Conservation (phyloP, 108 stramenopile genomes). For the Fistulifera solaris region DNA sequence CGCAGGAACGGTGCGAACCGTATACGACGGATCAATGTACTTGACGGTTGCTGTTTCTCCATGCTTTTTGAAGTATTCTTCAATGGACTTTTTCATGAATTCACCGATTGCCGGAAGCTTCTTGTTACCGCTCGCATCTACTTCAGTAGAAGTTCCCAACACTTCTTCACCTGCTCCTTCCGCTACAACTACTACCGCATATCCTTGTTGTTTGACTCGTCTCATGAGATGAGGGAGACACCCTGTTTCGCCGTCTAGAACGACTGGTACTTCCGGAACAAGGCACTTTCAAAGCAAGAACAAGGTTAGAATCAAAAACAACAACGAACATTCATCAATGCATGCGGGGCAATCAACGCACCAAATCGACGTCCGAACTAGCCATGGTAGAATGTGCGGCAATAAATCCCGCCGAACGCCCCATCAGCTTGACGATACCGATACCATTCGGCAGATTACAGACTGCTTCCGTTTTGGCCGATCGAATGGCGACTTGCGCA, state of each 20-base stretch:
- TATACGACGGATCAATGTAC: constrained; percentile 97
- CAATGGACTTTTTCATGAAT: constrained; percentile 78
- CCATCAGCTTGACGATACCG: constrained; percentile 97
- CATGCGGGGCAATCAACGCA: constrained; percentile 56
- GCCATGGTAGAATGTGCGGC: constrained; percentile 88
- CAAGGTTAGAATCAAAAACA: constrained; percentile 90
- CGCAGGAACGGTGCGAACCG: constrained; percentile 93
- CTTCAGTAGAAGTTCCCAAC: constrained; percentile 75
- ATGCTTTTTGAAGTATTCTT: constrained; percentile 57
- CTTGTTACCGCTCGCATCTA: constrained; percentile 93
- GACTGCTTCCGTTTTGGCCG: constrained; percentile 89
- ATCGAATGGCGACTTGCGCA: constrained; percentile 78
- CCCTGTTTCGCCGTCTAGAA: constrained; percentile 84
- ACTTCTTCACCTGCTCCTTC: constrained; percentile 98
- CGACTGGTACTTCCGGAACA: constrained; percentile 92
- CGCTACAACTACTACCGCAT: constrained; percentile 97
- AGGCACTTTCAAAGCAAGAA: too few species aligned
- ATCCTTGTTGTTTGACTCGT: constrained; percentile 84
- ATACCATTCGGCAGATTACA: constrained; percentile 94
- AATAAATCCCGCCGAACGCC: constrained; percentile 88
- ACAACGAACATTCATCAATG: constrained; percentile 86
- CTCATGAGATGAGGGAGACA: constrained; percentile 84
- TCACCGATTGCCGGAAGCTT: constrained; percentile 90
- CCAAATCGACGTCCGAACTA: constrained; percentile 73
- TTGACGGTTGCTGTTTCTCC: constrained; percentile 65